phyloP scores from a whole-genome alignment of 139 green algal species.

The Tetraselmis chui region DNA sequence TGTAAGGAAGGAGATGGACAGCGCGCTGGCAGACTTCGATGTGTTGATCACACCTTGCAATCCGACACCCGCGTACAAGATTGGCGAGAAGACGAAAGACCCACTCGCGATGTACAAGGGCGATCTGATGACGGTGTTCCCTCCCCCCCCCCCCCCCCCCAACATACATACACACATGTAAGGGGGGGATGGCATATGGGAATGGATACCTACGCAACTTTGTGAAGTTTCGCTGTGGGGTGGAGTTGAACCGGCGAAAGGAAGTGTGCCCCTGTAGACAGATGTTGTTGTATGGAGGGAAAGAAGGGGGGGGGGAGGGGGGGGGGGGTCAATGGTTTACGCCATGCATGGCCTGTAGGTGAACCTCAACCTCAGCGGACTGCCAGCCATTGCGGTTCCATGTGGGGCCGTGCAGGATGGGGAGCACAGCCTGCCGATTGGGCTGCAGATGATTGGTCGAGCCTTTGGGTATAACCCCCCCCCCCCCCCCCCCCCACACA shows the following conservation, averaged over 20 bases:
- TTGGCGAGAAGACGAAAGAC: conserved; percentile 77
- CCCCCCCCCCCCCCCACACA: too few relatives aligned
- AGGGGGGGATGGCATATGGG: too few relatives aligned
- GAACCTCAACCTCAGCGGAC: conserved; percentile 86
- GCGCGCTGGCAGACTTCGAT: conserved; percentile 50
- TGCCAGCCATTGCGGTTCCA: conserved; percentile 77
- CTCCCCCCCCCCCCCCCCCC: not conserved
- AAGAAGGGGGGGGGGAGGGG: too few relatives aligned
- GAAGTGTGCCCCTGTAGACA: too few relatives aligned
- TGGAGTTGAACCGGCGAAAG: too few relatives aligned
- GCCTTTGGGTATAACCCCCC: conserved; percentile 36
- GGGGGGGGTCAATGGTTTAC: too few relatives aligned
- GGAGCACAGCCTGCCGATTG: conserved; percentile 50
- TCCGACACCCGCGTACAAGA: conserved; percentile 74
- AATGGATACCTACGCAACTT: too few relatives aligned
- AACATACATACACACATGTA: too few relatives aligned
- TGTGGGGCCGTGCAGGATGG: conserved; percentile 38
- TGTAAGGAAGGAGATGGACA: conserved; percentile 59
- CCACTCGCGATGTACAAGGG: conserved; percentile 86
- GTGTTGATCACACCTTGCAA: conserved; percentile 74
- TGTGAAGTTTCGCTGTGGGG: too few relatives aligned
- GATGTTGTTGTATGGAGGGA: too few relatives aligned
- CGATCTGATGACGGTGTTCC: conserved; percentile 89
- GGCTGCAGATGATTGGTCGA: conserved; percentile 70
- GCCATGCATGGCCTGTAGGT: too few relatives aligned